phyloP scores from a whole-genome alignment of 495 filamentous ascomycete genomes.

The Trichoderma asperelloides region DNA sequence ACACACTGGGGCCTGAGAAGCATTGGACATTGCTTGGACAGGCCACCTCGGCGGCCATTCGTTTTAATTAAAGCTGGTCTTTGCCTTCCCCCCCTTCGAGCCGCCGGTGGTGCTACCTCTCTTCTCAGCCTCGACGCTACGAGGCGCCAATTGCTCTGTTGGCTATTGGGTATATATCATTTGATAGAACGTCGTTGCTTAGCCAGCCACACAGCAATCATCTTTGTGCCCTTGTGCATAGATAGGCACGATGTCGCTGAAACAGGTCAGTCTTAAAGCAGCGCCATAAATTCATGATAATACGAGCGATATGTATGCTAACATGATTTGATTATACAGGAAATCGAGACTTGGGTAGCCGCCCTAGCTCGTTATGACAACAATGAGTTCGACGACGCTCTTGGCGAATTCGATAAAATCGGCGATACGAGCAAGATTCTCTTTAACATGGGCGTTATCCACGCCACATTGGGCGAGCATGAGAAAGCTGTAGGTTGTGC shows the following conservation, averaged over 20 bases:
- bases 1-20: neutral
- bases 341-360: constrained; percentile 98
- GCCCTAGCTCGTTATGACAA: constrained; percentile 89
- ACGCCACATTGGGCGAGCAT: constrained; percentile 95
- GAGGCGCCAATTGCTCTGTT: neutral
- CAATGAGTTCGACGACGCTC: constrained; percentile 85
- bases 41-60: neutral
- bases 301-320: neutral
- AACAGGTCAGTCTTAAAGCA: constrained; percentile 50
- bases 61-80: neutral
- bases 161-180: neutral
- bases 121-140: neutral
- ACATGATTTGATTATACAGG: constrained; percentile 40
- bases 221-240: neutral
- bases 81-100: neutral
- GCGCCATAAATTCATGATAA: neutral
- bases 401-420: constrained; percentile 77
- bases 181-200: neutral
- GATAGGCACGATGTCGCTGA: constrained; percentile 54
- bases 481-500: constrained; percentile 76
- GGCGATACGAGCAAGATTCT: constrained; percentile 96
- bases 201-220: neutral
- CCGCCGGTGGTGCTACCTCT: neutral
- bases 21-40: neutral
- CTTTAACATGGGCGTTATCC: constrained; percentile 98